Conservation (phyloP, 148 eudicot genomes). For the Rhododendron ferrugineum region DNA sequence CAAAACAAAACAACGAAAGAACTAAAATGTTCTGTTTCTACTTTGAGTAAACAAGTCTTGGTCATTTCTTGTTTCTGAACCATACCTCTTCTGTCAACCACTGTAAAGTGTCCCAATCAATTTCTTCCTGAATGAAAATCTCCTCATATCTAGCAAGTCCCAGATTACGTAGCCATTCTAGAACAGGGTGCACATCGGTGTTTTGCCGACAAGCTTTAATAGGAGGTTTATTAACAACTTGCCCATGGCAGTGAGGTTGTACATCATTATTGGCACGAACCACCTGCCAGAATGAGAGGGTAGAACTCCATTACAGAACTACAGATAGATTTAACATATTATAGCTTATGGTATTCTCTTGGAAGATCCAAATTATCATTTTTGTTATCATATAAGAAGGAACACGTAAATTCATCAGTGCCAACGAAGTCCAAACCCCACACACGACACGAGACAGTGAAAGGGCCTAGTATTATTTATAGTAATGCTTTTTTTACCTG, state of each 20-base stretch:
- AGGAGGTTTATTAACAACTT: conserved; percentile 43
- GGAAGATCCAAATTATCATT: not conserved
- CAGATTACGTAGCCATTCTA: conserved; percentile 58
- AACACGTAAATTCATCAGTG: not conserved
- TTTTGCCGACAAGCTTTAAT: conserved; percentile 21
- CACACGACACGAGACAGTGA: not conserved
- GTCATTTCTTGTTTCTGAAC: not conserved
- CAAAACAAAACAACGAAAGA: not conserved
- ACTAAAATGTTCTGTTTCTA: not conserved
- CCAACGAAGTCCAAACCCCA: not conserved
- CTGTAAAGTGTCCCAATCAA: conserved; percentile 77
- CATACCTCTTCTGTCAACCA: conserved; percentile 86
- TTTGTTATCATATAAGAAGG: not conserved
- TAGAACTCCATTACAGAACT: not conserved
- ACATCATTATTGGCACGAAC: conserved; percentile 19
- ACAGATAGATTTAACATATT: not conserved
- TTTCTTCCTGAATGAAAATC: conserved; percentile 61
- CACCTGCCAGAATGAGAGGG: conserved; percentile 34
- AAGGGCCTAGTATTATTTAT: not conserved
- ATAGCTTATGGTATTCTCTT: not conserved
- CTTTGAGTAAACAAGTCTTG: not conserved
- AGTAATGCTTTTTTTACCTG: not conserved
- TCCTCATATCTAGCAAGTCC: conserved; percentile 70
- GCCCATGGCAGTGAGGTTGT: conserved; percentile 24
- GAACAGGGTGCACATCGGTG: conserved; percentile 41